Conservation (phyloP, 2,329 filamentous ascomycete genomes). For the Diaporthe aspalathi region DNA sequence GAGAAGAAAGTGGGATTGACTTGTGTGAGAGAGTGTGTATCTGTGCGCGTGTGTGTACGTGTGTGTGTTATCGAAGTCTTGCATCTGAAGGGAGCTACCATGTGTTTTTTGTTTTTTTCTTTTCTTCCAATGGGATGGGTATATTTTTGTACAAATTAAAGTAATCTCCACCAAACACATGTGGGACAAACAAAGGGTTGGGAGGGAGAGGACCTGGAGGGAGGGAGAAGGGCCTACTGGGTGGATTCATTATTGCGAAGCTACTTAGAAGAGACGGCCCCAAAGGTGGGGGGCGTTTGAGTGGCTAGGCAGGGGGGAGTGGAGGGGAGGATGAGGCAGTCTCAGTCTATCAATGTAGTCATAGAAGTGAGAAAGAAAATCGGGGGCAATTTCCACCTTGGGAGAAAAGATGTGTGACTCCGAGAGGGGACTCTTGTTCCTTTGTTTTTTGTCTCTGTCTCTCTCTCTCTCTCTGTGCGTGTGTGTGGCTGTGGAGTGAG, state of each 20-base stretch:
- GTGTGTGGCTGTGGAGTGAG: no score
- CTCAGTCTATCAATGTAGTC: conserved; percentile 15
- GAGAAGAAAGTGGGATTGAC: not conserved
- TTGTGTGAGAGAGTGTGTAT: not conserved
- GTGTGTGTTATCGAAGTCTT: conserved; percentile 4
- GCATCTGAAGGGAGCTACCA: conserved; percentile 21
- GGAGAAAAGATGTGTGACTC: no score
- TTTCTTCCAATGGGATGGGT: conserved; percentile 14
- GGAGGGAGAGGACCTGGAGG: not conserved
- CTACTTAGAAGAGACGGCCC: not conserved
- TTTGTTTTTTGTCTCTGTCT: no score
- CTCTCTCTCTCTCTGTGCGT: no score
- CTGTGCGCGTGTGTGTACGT: no score
- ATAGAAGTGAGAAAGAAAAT: conserved; percentile 6
- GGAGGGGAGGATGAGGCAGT: not conserved
- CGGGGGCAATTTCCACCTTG: no score
- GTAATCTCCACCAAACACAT: conserved; percentile 10
- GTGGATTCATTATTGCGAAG: conserved; percentile 13
- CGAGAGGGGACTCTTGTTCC: no score
- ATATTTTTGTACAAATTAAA: conserved; percentile 26
- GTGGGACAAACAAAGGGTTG: conserved; percentile 17
- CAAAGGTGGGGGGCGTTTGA: no score
- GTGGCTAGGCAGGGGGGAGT: no score
- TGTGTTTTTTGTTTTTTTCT: no score
- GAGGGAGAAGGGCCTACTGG: no score